Percentiles rank a stretch among this genome's conserved stretches.
These are phyloP conservation scores for Phyllosticta paracitricarpa DNA, from an alignment of 2,329 filamentous ascomycete genomes.

Conservation along the genomic window DNA sequence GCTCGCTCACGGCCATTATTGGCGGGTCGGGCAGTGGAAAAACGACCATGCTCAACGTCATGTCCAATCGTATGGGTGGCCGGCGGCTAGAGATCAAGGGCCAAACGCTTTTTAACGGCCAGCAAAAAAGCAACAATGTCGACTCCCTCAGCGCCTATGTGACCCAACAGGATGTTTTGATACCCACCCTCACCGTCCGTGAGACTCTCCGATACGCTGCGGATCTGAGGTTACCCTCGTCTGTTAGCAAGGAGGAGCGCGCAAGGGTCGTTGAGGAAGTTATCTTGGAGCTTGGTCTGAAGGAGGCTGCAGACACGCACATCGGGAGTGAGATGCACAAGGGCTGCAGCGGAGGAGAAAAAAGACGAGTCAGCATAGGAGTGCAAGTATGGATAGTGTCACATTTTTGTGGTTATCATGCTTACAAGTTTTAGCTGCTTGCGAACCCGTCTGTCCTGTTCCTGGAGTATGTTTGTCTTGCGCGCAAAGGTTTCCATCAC, in stretches of 20 bases:
- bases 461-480: conserved; percentile 42
- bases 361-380: conserved; percentile 64
- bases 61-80: conserved; percentile 57
- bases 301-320: conserved; percentile 65
- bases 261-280: conserved; percentile 61
- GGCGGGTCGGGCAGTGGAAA: conserved; percentile 67
- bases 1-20: conserved; percentile 64
- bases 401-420: neutral
- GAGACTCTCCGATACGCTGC: conserved; percentile 68
- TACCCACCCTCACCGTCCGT: conserved; percentile 63
- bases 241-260: conserved; percentile 50
- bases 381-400: conserved; percentile 44
- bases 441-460: conserved; percentile 70
- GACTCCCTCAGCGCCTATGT: conserved; percentile 54
- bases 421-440: conserved; percentile 37
- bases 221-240: conserved; percentile 57
- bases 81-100: conserved; percentile 46
- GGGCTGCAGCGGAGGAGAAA: conserved; percentile 71
- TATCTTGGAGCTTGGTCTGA: conserved; percentile 63
- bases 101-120: conserved; percentile 51
- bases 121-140: conserved; percentile 21
- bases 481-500: neutral
- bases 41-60: conserved; percentile 48
- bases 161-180: conserved; percentile 65
- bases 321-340: conserved; percentile 63